Evolutionary conservation across 352 stramenopile genomes (phyloP), one percentile per base, ranked within the genome.

Genomic region (Pythium oligandrum): DNA sequence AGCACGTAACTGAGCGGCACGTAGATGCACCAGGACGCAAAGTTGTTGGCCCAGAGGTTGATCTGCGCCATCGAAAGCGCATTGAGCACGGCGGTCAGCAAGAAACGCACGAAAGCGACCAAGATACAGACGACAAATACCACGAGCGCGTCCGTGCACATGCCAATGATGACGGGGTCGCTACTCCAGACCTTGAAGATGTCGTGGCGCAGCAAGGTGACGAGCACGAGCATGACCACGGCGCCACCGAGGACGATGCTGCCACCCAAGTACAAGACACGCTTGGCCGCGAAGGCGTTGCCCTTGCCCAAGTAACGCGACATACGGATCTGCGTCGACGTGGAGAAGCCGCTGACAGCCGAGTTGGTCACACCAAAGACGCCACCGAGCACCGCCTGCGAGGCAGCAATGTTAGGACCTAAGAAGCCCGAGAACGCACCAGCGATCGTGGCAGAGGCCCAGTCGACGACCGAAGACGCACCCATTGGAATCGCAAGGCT

Each of bases 71-170:
- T 59, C 39, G 70, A 69, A 33, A 79, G 57, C 33, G 70, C 70
- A 49, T 79, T 76, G 55, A 79, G 59, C 48, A 70, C 66, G 31
- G 70, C 67, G 40, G 68, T 79, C 39, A 65, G 61, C 26, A 81
- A 33, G 57, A 81, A 81, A 12, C 71, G 71, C 56, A 73, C 55
- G 45, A 81, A 78, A 33, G 71, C 71, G 35, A 81, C 71, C 53
- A 81, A 63, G 53, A 81, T 78, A 48, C 71, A 75, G 26, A 73
- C 53, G n/a, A 73, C 71, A 55, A 80, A 80, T 34, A 75, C 71
- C 3, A 77, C 48, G 4, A 77, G 57, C 30, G 51, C 57, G 33
- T 68, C 62, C 30, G 64, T 54, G 58, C 71, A 80, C 68, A 75
- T 77, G 42, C 51, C 59, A 10, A 80, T 40, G 56, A 80, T 77